Base-by-base conservation (phyloP, 352 stramenopile species). In the Salisapilia sapeloensis region DNA sequence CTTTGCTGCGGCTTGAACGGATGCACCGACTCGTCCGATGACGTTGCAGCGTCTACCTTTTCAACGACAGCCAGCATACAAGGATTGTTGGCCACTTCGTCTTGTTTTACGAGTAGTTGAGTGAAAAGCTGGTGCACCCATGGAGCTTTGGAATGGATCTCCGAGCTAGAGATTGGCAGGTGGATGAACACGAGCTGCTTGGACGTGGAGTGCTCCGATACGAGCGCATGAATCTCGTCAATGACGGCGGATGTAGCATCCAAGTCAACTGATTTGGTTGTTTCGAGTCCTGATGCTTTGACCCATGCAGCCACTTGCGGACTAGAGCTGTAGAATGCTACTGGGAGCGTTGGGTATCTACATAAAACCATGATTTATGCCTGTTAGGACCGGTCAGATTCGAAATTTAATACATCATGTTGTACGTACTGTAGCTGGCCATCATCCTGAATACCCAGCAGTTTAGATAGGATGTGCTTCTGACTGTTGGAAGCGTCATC, bases 101-200 rank as follows among this genome's bases (percentile, higher is more conserved):
- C 42, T 14, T 54, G 44, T 31, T 60, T 42, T 12, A 21, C 8
- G 19, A 58, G 30, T 35, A 64, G 39, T 11, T 70, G 44, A 4
- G 32, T 29, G 12, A 82, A 34, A 5, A 77, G 32, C 17, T 33
- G 24, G 29, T 64, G 51, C 12, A 78, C 37, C 64, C 62, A 81
- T n/a, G n/a, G 29, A 64, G 56, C 24, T 56, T 33, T 0, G 32
- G 5, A 12, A 40, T 8, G 6, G 50, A 37, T 18, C 40, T 3
- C 35, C 21, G 6, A 14, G 6, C 4, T 40, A n/a, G 9, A n/a
- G n/a, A n/a, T n/a, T n/a, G 51, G 36, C 16, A 77, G 19, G 35
- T 84, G 65, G 10, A 85, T 24, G 23, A 81, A 48, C 16, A 61
- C 58, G n/a, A 82, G 34, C 5, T 60, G 53, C 44, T 80, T 77